Evolutionary conservation across 2,329 filamentous ascomycete species (phyloP).

Genomic region (Alternaria solani): DNA sequence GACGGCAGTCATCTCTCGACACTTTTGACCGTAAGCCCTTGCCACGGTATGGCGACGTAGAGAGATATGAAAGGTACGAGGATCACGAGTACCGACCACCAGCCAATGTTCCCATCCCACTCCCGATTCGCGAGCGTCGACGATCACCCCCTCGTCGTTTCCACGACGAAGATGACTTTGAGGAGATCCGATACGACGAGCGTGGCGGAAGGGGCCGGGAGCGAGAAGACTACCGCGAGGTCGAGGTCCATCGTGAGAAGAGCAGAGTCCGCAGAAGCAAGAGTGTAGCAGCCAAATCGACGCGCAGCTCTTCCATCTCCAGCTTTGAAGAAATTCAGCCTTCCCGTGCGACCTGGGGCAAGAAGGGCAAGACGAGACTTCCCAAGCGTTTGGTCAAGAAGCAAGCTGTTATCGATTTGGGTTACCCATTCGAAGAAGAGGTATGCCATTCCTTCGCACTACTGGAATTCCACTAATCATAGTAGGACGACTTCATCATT

Average conservation of each 20-base stretch:
- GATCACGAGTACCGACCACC: constrained; percentile 67
- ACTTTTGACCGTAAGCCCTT: constrained; percentile 82
- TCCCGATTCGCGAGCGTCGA: constrained; percentile 61
- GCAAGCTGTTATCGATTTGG: constrained; percentile 80
- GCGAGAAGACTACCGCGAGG: constrained; percentile 58
- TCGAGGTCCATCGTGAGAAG: constrained; percentile 58
- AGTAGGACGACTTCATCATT: constrained; percentile 78
- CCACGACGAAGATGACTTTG: constrained; percentile 74
- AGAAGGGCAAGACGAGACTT: constrained; percentile 88
- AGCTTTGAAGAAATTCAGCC: constrained; percentile 53
- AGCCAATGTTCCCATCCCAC: constrained; percentile 73
- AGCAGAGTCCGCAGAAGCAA: constrained; percentile 45
- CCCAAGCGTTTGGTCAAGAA: constrained; percentile 81
- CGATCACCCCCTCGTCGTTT: constrained; percentile 61
- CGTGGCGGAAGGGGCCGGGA: constrained; percentile 33
- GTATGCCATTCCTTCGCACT: constrained; percentile 57
- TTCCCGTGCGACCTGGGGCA: constrained; percentile 48
- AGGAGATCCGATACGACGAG: constrained; percentile 61
- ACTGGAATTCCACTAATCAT: constrained; percentile 37
- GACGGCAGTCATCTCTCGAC: constrained; percentile 88
- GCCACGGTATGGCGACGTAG: constrained; percentile 64
- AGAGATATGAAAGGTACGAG: constrained; percentile 50
- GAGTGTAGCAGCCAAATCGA: constrained; percentile 42
- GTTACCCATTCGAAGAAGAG: constrained; percentile 88
- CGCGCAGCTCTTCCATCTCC: constrained; percentile 51